Evolutionary conservation across 2,329 filamentous ascomycete genomes (phyloP).

Genomic region (Fusarium euwallaceae): DNA sequence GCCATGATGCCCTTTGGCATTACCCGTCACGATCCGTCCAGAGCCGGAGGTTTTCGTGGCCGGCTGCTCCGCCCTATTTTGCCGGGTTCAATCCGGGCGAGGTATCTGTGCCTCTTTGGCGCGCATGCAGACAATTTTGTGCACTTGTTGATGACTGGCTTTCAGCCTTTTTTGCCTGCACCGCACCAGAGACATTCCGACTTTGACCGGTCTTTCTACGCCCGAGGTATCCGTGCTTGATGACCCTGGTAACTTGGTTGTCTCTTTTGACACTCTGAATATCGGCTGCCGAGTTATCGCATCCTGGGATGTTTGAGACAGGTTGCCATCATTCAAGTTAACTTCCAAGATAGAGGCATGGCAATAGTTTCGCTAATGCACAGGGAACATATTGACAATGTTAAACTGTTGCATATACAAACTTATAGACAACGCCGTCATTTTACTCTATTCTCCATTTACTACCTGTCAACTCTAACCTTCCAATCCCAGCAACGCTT

Average conservation of each 20-base stretch:
- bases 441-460: not conserved
- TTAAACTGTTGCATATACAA: not conserved
- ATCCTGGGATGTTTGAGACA: not conserved
- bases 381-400: not conserved
- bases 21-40: constrained; percentile 1
- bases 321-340: not conserved
- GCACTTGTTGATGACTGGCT: constrained; percentile 6
- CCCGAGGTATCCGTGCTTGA: not conserved
- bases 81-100: not conserved
- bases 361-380: not conserved
- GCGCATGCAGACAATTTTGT: not conserved
- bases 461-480: not conserved
- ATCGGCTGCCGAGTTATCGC: not conserved
- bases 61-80: constrained; percentile 21
- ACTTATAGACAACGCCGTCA: too few relatives aligned
- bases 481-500: constrained; percentile 6
- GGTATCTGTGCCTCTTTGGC: constrained; percentile 4
- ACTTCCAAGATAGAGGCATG: not conserved
- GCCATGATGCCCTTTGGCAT: not conserved
- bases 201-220: not conserved
- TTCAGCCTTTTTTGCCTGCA: not conserved
- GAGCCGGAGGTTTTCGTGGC: not conserved
- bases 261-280: not conserved
- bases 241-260: not conserved
- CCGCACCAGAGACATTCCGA: not conserved